phyloP scores from a whole-genome alignment of 1,139 yeast genomes.

The Suhomyces wounanorum region DNA sequence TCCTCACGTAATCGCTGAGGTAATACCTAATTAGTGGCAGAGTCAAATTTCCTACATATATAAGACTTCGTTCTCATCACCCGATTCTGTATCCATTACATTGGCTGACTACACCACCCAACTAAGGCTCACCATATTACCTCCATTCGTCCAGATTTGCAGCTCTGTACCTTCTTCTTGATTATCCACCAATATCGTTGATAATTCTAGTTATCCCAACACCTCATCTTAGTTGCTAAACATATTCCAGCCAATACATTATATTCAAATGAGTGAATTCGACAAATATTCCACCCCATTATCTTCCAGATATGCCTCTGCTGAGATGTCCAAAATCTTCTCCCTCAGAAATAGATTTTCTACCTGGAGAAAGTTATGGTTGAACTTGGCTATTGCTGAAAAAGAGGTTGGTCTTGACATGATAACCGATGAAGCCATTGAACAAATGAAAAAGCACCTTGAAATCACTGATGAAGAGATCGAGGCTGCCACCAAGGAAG shows the following conservation, averaged over 20 bases:
- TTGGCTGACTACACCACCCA: neutral
- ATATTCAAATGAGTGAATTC: constrained; percentile 30
- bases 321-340: constrained; percentile 92
- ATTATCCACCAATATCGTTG: neutral
- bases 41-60: constrained; percentile 5
- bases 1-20: neutral
- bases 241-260: neutral
- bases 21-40: constrained; percentile 2
- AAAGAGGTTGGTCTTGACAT: constrained; percentile 82
- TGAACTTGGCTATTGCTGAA: constrained; percentile 93
- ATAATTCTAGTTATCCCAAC: too few species aligned
- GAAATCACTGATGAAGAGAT: constrained; percentile 91
- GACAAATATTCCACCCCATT: constrained; percentile 89
- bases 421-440: constrained; percentile 87
- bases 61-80: neutral
- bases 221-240: neutral
- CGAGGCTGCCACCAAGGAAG: constrained; percentile 85
- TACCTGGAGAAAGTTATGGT: constrained; percentile 98
- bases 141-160: neutral
- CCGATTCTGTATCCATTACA: neutral
- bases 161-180: neutral
- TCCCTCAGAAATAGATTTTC: constrained; percentile 92
- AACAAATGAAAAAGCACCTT: constrained; percentile 76
- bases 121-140: neutral
- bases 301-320: constrained; percentile 95